Evolutionary conservation across 345 rosid species (phyloP).

Genomic region (Syzygium grande): DNA sequence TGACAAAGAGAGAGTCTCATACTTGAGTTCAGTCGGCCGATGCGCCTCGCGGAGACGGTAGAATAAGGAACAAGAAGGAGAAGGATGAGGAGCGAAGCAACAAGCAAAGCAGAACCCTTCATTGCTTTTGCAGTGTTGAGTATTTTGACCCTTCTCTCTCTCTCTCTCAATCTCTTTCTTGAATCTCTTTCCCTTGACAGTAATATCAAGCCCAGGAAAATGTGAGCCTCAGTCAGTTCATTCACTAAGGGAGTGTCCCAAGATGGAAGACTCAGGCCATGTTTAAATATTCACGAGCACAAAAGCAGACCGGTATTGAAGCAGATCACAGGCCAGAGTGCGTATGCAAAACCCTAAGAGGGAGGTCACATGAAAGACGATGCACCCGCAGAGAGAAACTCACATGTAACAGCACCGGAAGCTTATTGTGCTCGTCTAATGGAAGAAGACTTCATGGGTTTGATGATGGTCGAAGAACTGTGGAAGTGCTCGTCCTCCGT

Average conservation of each 20-base stretch:
- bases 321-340: slow-evolving; percentile 60
- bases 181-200: not conserved
- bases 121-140: not conserved
- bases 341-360: not conserved
- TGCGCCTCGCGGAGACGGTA: slow-evolving; percentile 24
- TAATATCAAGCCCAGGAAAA: not conserved
- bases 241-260: not conserved
- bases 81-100: slow-evolving; percentile 21
- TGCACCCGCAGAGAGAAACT: not conserved
- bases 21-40: slow-evolving; percentile 21
- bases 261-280: not conserved
- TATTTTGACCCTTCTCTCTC: not conserved
- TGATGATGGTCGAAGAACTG: not conserved
- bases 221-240: not conserved
- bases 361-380: slow-evolving; percentile 58
- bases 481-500: not conserved
- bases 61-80: slow-evolving; percentile 2
- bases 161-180: not conserved
- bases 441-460: not conserved
- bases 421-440: not conserved
- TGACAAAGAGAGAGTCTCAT: not conserved
- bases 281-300: too few relatives aligned
- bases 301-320: slow-evolving; percentile 39
- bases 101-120: slow-evolving; percentile 23
- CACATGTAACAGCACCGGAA: slow-evolving; percentile 17